Evolutionary conservation across 164 flowering plant genomes (phyloP), one percentile per base, ranked within the genome.

Genomic region (Dillenia turbinata): DNA sequence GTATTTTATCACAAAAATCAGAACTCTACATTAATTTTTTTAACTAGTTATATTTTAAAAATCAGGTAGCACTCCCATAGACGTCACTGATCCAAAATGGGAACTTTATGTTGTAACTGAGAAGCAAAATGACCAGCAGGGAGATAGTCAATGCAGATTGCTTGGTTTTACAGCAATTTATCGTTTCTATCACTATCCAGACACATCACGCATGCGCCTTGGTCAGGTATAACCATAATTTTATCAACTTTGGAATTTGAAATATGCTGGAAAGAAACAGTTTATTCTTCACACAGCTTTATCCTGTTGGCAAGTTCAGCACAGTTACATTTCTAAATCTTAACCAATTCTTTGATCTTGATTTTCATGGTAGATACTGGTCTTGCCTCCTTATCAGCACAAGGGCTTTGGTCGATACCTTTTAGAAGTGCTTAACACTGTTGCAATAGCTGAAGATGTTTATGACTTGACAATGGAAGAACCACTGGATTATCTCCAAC

Each of bases 1-100:
- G 17, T 47, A 11, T 62, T 45, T 24, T 3, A 16, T 49, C 8
- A 8, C 49, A 43, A 14, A 10, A 57, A 60, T 17, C 13, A 11
- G 24, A 16, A 33, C 12, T 51, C 69, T 10, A 44, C 17, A 16
- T 15, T 40, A 47, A 47, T 60, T 47, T 44, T 33, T 33, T 22
- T 57, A 12, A 59, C 33, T 11, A 22, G 57, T 61, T 12, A 10
- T 33, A 52, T 61, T 45, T 50, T 57, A 15, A 72, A 50, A 63
- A 69, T 59, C 76, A 95, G 99, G 97, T 72, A 83, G 99, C 83
- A 92, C 83, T 56, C 90, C 97, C 16, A 83, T 95, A 63, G 97
- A 95, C 61, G 78, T 90, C 16, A 77, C 78, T 52, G 99, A 92
- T 78, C 83, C 94, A 14, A 68, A 74, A 52, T 95, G 99, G 99